phyloP scores from a whole-genome alignment of 768 basidiomycete genomes.

The Amanita inopinata region DNA sequence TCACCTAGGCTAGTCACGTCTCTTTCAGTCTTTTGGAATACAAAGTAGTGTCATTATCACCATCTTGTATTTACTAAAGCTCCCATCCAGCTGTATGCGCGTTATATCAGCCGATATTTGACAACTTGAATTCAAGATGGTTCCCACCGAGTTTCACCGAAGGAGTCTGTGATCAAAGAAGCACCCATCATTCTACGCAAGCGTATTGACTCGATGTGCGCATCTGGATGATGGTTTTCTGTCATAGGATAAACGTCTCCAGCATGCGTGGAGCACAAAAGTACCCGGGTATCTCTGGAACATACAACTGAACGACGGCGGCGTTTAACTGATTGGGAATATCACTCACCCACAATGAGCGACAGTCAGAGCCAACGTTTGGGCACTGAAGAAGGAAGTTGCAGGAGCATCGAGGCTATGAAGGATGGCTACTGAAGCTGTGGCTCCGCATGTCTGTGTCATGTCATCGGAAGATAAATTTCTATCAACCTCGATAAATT shows the following conservation, averaged over 20 bases:
- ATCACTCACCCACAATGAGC: slow-evolving; percentile 82
- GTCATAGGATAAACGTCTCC: slow-evolving; percentile 82
- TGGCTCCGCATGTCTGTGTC: slow-evolving; percentile 76
- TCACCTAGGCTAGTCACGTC: slow-evolving; percentile 62
- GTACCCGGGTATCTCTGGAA: slow-evolving; percentile 76
- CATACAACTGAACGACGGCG: not conserved
- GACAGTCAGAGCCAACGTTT: slow-evolving; percentile 70
- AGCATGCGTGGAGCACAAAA: slow-evolving; percentile 66
- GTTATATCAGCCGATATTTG: slow-evolving; percentile 6
- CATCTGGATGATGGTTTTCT: slow-evolving; percentile 92
- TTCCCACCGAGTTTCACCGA: slow-evolving; percentile 77
- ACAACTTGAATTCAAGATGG: not conserved
- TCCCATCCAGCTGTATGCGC: slow-evolving; percentile 78
- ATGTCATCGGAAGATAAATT: slow-evolving; percentile 58
- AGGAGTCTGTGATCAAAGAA: slow-evolving; percentile 85
- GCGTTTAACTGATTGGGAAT: not conserved
- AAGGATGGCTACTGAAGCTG: slow-evolving; percentile 84
- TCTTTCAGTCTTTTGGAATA: slow-evolving; percentile 6
- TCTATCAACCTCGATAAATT: slow-evolving; percentile 53
- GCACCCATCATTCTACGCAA: slow-evolving; percentile 86
- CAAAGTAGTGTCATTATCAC: too few relatives aligned
- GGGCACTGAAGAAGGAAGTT: slow-evolving; percentile 75
- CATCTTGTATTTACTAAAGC: slow-evolving; percentile 87
- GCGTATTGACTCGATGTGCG: slow-evolving; percentile 74
- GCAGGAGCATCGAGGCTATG: slow-evolving; percentile 80